Percentiles rank a stretch among this genome's conserved stretches.
phyloP scores from a whole-genome alignment of 1,139 yeast genomes.

The Hyphopichia khmerensis region DNA sequence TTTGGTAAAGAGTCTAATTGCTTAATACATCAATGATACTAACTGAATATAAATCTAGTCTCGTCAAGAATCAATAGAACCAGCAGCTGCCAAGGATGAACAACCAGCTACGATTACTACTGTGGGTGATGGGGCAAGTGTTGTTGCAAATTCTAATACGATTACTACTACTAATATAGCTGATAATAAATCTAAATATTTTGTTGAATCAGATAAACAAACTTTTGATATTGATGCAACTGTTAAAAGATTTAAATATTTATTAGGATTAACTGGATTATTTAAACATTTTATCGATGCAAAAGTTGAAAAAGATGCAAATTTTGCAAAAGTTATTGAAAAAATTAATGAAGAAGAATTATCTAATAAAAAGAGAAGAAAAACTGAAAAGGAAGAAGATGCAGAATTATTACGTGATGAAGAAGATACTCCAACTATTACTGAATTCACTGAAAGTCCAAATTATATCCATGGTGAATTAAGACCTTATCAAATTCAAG shows the following conservation, averaged over 20 bases:
- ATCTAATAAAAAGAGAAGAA: conserved; percentile 40
- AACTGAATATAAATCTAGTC: neutral
- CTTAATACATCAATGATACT: too few species aligned
- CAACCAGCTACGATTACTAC: conserved; percentile 3
- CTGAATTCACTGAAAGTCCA: conserved; percentile 68
- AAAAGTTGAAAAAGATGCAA: conserved; percentile 63
- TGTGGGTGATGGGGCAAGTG: neutral
- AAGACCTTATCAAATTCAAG: conserved; percentile 88
- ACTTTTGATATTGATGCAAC: conserved; percentile 53
- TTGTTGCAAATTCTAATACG: neutral
- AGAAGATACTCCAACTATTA: conserved; percentile 38
- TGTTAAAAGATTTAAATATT: conserved; percentile 61
- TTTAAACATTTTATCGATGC: conserved; percentile 69
- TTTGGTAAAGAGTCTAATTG: too few species aligned
- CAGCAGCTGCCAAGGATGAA: neutral
- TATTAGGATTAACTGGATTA: conserved; percentile 63
- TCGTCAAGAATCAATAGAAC: neutral
- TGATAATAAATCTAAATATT: conserved; percentile 30
- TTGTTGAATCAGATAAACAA: conserved; percentile 48
- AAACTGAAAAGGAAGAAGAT: conserved; percentile 70
- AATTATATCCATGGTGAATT: conserved; percentile 60
- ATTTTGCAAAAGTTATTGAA: conserved; percentile 49
- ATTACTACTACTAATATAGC: conserved; percentile 15
- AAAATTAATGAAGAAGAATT: conserved; percentile 30
- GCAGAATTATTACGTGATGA: conserved; percentile 63